Evolutionary conservation across 257 asterid genomes (phyloP).

Genomic region (Solanum corneliomulleri): DNA sequence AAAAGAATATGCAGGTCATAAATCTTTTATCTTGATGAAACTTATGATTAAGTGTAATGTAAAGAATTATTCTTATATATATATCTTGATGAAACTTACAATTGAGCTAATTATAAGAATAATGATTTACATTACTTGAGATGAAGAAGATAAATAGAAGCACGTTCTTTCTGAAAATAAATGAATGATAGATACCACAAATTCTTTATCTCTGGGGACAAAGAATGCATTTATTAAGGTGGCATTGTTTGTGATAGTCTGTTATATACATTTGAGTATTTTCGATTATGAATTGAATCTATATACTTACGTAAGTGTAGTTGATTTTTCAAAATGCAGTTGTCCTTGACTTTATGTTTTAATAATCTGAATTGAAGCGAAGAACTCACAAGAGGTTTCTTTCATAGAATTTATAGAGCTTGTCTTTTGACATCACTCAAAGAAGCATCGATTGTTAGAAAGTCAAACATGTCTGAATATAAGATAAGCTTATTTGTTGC

Average conservation of each 20-base stretch:
- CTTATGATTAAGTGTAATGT: neutral
- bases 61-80: no score
- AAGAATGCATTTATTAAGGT: neutral
- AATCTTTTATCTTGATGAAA: neutral
- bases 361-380: neutral
- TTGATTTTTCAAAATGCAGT: neutral
- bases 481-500: neutral
- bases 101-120: neutral
- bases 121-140: neutral
- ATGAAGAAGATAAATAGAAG: neutral
- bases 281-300: neutral
- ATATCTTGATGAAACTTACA: neutral
- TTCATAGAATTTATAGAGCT: neutral
- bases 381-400: neutral
- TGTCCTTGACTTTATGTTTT: neutral
- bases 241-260: neutral
- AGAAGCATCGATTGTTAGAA: neutral
- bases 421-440: neutral
- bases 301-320: neutral
- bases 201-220: neutral
- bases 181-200: neutral
- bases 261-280: neutral
- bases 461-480: neutral
- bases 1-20: neutral
- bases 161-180: neutral